phyloP scores from a whole-genome alignment of 1,139 yeast genomes.

The Kurtzmaniella quercitrusa region DNA sequence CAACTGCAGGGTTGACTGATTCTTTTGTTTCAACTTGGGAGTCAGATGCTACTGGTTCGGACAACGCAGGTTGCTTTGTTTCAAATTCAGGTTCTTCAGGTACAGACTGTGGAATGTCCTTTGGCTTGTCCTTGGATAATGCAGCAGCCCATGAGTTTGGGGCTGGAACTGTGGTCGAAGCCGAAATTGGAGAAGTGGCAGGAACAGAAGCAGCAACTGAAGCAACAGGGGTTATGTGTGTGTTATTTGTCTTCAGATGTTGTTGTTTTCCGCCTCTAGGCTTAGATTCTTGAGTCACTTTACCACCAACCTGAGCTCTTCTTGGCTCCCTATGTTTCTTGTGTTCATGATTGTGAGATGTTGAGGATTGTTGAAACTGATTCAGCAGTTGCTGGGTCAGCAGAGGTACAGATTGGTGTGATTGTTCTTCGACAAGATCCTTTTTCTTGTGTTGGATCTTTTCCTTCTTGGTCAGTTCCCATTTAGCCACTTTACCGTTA shows the following conservation, averaged over 20 bases:
- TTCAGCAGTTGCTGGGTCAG: conserved; percentile 7
- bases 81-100: conserved; percentile 15
- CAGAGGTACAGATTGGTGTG: conserved; percentile 7
- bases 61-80: conserved; percentile 7
- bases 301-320: conserved; percentile 5
- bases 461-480: conserved; percentile 55
- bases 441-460: conserved; percentile 40
- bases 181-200: conserved; percentile 10
- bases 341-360: conserved; percentile 5
- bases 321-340: conserved; percentile 10
- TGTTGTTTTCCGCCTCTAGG: conserved; percentile 9
- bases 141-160: conserved; percentile 51
- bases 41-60: too few species aligned
- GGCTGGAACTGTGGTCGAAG: conserved; percentile 13
- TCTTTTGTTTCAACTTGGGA: conserved; percentile 9
- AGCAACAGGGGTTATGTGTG: conserved; percentile 8
- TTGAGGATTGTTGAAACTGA: conserved; percentile 1
- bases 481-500: conserved; percentile 64
- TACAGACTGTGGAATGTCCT: conserved; percentile 21
- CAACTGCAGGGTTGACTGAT: conserved; percentile 10
- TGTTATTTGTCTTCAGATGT: conserved; percentile 6
- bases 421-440: conserved; percentile 21
- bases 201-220: conserved; percentile 11
- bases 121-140: conserved; percentile 35
- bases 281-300: conserved; percentile 3